phyloP scores from a whole-genome alignment of 2,329 filamentous ascomycete genomes.

The Monosporascus ibericus region DNA sequence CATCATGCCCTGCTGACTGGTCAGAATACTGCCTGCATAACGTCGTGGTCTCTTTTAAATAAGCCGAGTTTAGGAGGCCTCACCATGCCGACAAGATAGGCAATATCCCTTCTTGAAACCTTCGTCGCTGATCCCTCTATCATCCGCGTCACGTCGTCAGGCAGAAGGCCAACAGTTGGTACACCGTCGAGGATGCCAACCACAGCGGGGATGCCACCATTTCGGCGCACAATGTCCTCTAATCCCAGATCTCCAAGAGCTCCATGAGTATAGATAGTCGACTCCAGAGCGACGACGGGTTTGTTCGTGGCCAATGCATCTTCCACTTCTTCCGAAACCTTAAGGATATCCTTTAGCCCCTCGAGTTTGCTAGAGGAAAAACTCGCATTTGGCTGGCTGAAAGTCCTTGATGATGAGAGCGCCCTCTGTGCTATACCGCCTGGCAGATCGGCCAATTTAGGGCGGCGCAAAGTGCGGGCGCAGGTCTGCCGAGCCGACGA shows the following conservation, averaged over 20 bases:
- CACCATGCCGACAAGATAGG: constrained; percentile 73
- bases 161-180: constrained; percentile 70
- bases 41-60: not conserved
- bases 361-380: constrained; percentile 13
- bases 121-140: constrained; percentile 69
- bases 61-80: constrained; percentile 21
- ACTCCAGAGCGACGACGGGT: constrained; percentile 89
- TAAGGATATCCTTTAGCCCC: constrained; percentile 47
- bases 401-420: constrained; percentile 10
- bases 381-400: not conserved
- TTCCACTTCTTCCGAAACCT: constrained; percentile 74
- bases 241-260: constrained; percentile 69
- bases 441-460: not conserved
- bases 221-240: constrained; percentile 71
- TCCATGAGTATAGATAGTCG: constrained; percentile 95
- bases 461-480: not conserved
- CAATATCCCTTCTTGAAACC: constrained; percentile 80
- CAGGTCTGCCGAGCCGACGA: not conserved
- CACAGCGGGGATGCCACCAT: constrained; percentile 84
- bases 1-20: constrained; percentile 45
- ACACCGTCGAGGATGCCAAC: constrained; percentile 82
- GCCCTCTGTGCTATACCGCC: not conserved
- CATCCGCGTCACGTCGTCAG: constrained; percentile 68
- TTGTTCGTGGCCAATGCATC: constrained; percentile 68
- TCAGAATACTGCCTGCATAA: constrained; percentile 6